Evolutionary conservation across 805 yeast species (phyloP), one percentile per base, ranked within the genome.

Genomic region (Candida boidinii): DNA sequence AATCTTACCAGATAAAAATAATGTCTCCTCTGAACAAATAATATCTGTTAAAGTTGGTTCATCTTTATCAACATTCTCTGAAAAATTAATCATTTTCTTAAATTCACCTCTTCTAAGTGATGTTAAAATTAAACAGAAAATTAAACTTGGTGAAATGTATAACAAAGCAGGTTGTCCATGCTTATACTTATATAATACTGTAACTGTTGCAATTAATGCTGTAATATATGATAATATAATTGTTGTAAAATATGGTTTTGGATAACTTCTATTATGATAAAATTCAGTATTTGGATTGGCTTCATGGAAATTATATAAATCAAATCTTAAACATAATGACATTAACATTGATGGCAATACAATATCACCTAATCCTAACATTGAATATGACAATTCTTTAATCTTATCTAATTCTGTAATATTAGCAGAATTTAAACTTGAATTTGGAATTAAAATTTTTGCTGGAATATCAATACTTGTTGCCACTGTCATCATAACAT

Each of bases 111-210:
- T 52, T 4, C 34, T n/a, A n/a, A 44, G 30, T 0, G 73, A 72
- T 1, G 55, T 42, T 0, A 45, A 23, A 0, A 53, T n/a, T 1
- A 65, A 58, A 0, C 66, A 53, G 1, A 58, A 7, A 0, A 62
- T 22, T 19, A 68, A 28, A 4, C 57, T 44, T 4, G 87, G 87
- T 4, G 76, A 76, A 17, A 79, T 51, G 46, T 77, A 79, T 14
- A 80, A 47, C 39, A 80, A 54, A 1, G 86, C 86, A 1, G 87
- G 87, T 51, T 79, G 87, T 1, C 76, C 84, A 9, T 45, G 49
- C 2, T 63, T 44, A 39, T 45, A 69, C 4, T 45, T 31, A 21
- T 57, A 54, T 31, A 69, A 49, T 3, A 63, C 69, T 2, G 39
- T 42, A 30, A 67, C 52, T 1, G 85, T 71, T 1, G 46, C 30